Evolutionary conservation across 305 asterid genomes (phyloP).

Genomic region (Fraxinus sp.): DNA sequence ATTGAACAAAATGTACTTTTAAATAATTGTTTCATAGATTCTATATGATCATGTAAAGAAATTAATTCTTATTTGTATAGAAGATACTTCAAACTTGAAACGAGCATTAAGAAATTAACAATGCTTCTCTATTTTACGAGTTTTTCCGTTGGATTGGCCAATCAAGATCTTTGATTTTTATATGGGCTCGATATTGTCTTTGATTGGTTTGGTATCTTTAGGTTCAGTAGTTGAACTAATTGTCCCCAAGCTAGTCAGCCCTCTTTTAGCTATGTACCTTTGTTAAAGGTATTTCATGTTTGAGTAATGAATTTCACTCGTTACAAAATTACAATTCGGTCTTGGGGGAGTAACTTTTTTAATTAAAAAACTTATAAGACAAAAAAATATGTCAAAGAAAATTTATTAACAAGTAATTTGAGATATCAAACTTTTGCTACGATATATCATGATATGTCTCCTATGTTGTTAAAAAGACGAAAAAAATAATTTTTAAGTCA

Average conservation of each 20-base stretch:
- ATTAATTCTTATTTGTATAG: neutral
- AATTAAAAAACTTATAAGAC: neutral
- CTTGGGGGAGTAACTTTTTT: neutral
- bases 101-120: neutral
- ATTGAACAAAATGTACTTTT: neutral
- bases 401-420: neutral
- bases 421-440: neutral
- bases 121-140: neutral
- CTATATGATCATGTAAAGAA: neutral
- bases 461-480: too few species aligned
- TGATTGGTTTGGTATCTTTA: neutral
- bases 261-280: neutral
- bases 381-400: neutral
- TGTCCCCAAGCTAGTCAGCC: neutral
- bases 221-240: conserved; percentile 5
- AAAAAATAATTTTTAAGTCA: neutral
- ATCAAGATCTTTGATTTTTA: neutral
- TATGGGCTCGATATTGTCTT: neutral
- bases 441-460: neutral
- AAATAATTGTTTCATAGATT: neutral
- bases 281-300: neutral
- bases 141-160: neutral
- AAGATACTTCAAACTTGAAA: neutral
- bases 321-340: neutral
- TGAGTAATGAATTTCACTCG: neutral